Evolutionary conservation across 2,329 filamentous ascomycete species (phyloP).

Genomic region (Emydomyces testavorans): DNA sequence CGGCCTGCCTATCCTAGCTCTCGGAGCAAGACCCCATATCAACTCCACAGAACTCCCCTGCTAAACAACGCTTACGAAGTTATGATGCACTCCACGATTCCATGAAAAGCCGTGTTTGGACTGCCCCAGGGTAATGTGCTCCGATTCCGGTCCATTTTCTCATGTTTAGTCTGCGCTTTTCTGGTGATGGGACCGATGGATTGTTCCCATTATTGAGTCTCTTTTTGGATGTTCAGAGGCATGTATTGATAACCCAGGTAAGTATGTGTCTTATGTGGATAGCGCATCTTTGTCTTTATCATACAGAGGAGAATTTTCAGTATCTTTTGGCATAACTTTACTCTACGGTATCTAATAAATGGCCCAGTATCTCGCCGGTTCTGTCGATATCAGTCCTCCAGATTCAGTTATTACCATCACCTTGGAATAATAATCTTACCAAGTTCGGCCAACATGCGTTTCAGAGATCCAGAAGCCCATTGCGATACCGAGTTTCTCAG

Average conservation of each 20-base stretch:
- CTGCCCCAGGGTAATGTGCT: background rate
- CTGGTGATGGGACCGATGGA: too few relatives aligned
- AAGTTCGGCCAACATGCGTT: background rate
- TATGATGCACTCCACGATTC: background rate
- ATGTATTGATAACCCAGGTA: too few relatives aligned
- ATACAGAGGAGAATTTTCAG: too few relatives aligned
- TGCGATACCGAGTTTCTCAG: background rate
- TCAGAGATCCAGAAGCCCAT: background rate
- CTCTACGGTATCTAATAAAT: background rate
- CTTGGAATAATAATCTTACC: background rate
- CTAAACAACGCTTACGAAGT: background rate
- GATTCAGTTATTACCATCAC: background rate
- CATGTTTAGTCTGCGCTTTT: background rate
- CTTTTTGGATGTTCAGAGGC: background rate
- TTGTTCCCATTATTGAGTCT: background rate
- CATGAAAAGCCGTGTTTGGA: background rate
- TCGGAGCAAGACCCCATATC: background rate
- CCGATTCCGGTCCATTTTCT: background rate
- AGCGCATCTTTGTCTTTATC: too few relatives aligned
- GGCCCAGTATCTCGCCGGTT: background rate
- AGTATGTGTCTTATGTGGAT: too few relatives aligned
- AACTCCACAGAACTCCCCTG: background rate
- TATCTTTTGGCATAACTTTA: too few relatives aligned
- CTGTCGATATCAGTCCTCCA: constrained; percentile 1
- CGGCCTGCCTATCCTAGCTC: background rate